Evolutionary conservation across 2,329 filamentous ascomycete genomes (phyloP).

Genomic region (Alternaria rosae): DNA sequence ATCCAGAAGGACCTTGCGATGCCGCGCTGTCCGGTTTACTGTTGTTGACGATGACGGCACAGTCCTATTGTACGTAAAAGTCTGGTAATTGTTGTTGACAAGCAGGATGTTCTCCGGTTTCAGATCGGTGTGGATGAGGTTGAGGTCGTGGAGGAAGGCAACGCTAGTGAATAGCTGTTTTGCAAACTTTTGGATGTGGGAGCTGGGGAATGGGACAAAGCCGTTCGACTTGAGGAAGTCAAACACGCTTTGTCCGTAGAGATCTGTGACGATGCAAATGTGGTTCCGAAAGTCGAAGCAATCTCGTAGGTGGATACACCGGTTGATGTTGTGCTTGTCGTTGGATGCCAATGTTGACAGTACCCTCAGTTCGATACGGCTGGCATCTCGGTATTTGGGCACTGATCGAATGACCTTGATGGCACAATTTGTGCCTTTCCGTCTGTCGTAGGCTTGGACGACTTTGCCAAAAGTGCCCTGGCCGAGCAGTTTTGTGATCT

Average conservation of each 20-base stretch:
- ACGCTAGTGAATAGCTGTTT: slow-evolving; percentile 97
- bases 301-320: slow-evolving; percentile 94
- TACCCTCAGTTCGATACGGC: slow-evolving; percentile 90
- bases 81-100: slow-evolving; percentile 70
- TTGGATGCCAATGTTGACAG: slow-evolving; percentile 91
- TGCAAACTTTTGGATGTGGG: slow-evolving; percentile 96
- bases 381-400: slow-evolving; percentile 97
- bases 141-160: slow-evolving; percentile 95
- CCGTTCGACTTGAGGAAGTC: slow-evolving; percentile 96
- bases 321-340: slow-evolving; percentile 89
- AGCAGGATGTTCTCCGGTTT: slow-evolving; percentile 74
- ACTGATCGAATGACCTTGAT: slow-evolving; percentile 99
- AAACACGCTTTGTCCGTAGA: slow-evolving; percentile 94
- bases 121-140: slow-evolving; percentile 89
- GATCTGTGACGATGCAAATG: slow-evolving; percentile 83
- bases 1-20: slow-evolving; percentile 68
- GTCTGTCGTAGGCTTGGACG: slow-evolving; percentile 85
- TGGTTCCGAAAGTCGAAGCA: slow-evolving; percentile 98
- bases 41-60: slow-evolving; percentile 70
- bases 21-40: slow-evolving; percentile 64
- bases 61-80: slow-evolving; percentile 72
- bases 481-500: slow-evolving; percentile 86
- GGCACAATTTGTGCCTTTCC: slow-evolving; percentile 80
- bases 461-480: slow-evolving; percentile 99
- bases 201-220: slow-evolving; percentile 97